Conservation (phyloP, 176 grass and related monocot genomes). For the Hordeum vulgare region MorexV3_pseudomolecules_assembly NC_058519.1:510167013-510167512, state of each 20-base stretch:
- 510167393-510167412: not conserved
- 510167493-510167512: too few species aligned
- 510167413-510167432: not conserved
- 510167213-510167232: not conserved
- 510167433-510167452: not conserved
- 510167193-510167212: not conserved
- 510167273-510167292: not conserved
- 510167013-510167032: too few species aligned
- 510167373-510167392: not conserved
- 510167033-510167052: not conserved
- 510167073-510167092: not conserved
- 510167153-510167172: not conserved
- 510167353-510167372: not conserved
- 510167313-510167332: constrained; percentile 1
- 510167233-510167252: not conserved
- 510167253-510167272: not conserved
- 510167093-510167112: not conserved
- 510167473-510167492: not conserved
- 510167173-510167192: not conserved
- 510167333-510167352: not conserved
- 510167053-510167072: not conserved
- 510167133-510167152: not conserved
- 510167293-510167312: not conserved
- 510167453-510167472: not conserved
- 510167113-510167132: not conserved